phyloP scores from a whole-genome alignment of 2,329 filamentous ascomycete genomes.

The Hymenoscyphus occultus region DNA sequence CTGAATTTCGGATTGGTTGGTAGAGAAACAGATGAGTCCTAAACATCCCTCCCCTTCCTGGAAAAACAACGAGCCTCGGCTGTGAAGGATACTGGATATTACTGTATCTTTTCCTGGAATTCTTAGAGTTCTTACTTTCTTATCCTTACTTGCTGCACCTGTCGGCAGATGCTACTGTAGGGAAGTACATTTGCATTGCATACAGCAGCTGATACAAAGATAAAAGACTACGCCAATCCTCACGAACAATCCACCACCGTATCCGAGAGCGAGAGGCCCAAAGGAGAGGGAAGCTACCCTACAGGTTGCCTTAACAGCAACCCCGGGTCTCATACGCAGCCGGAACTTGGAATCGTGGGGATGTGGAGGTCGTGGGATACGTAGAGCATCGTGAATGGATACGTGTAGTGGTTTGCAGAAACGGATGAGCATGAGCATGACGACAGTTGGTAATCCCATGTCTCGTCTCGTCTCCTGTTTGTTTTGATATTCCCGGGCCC shows the following conservation, averaged over 20 bases:
- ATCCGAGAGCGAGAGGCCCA: background rate
- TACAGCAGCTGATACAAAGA: slow-evolving; percentile 1
- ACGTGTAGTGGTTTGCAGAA: background rate
- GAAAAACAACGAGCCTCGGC: background rate
- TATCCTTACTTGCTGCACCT: slow-evolving; percentile 1
- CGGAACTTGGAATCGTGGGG: background rate
- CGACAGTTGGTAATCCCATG: background rate
- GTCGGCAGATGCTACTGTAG: background rate
- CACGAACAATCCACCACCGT: background rate
- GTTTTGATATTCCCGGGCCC: background rate
- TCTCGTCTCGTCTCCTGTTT: background rate
- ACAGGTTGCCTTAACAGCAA: slow-evolving; percentile 2
- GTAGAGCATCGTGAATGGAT: background rate
- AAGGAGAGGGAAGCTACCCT: background rate
- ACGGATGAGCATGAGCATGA: background rate
- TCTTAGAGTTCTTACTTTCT: background rate
- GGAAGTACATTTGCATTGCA: background rate
- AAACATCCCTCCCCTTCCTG: background rate
- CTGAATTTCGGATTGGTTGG: background rate
- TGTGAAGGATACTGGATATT: background rate
- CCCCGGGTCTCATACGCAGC: background rate
- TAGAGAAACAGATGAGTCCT: background rate
- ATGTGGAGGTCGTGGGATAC: background rate
- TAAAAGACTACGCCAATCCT: background rate
- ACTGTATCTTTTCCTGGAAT: background rate